These are phyloP conservation scores for Sideroxylon spinosum DNA, from an alignment of 179 eudicot genomes.

Conservation along the genomic window DNA sequence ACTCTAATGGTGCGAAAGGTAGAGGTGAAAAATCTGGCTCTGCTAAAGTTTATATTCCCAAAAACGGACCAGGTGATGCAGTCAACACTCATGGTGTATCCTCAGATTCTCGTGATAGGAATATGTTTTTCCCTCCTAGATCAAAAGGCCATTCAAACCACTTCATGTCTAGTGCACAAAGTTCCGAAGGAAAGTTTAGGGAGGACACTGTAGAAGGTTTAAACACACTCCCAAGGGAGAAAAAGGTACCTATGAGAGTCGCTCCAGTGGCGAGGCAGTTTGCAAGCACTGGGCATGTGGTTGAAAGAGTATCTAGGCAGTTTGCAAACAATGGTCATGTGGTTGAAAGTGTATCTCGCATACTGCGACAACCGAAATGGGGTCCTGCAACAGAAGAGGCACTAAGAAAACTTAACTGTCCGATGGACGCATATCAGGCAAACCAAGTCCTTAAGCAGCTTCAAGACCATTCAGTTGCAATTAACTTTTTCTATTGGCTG, in stretches of 20 bases:
- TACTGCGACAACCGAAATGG: constrained; percentile 69
- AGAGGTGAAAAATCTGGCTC: constrained; percentile 33
- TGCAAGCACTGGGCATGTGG: constrained; percentile 35
- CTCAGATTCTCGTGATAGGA: constrained; percentile 34
- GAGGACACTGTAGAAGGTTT: constrained; percentile 33
- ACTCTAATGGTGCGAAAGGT: constrained; percentile 32
- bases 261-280: constrained; percentile 42
- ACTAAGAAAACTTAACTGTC: constrained; percentile 55
- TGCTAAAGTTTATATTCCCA: constrained; percentile 27
- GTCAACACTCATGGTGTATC: constrained; percentile 25
- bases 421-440: constrained; percentile 84
- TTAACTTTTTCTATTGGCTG: constrained; percentile 84
- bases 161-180: constrained; percentile 29
- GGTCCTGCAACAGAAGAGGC: constrained; percentile 76
- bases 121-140: constrained; percentile 32
- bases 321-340: constrained; percentile 32
- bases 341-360: constrained; percentile 50
- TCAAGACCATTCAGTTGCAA: constrained; percentile 66
- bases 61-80: constrained; percentile 24
- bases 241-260: constrained; percentile 32
- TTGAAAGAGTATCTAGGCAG: constrained; percentile 58
- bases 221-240: constrained; percentile 32
- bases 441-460: constrained; percentile 87
- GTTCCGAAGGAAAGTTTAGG: constrained; percentile 30
- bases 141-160: constrained; percentile 32